Base-by-base conservation (phyloP, 2,329 filamentous ascomycete species). In the Cytospora mali region DNA sequence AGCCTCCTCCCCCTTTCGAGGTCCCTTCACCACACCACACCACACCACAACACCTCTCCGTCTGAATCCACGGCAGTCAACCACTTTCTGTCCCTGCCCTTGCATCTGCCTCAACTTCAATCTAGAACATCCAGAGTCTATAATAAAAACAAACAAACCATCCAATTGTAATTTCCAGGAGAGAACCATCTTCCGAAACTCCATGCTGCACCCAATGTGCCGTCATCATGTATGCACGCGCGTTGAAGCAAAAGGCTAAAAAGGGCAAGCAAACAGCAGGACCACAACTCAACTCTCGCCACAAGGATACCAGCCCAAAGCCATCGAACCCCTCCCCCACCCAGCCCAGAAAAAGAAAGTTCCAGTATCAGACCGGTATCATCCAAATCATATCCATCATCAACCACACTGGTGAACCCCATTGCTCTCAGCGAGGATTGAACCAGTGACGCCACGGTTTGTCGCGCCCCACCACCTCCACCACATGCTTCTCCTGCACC, bases 101-200 rank as follows among this genome's bases (percentile, higher is more conserved):
- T n/a, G n/a, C n/a, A n/a, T n/a, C n/a, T 23, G n/a, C 21, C 42
- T 13, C 9, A 21, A n/a, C 42, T 25, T 35, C 35, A 42, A 29
- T 60, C 58, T 60, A 60, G 50, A 52, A 48, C 48, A 39, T 25
- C 50, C 50, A 28, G n/a, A 16, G 35, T 60, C 58, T 54, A 60
- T 35, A 35, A 48, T 59, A 31, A 54, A 35, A 25, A 42, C 25
- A 33, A 21, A 23, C n/a, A n/a, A n/a, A n/a, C n/a, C n/a, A n/a
- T n/a, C 25, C 9, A 1, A 54, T 27, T 49, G 27, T 16, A 23
- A 48, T 27, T 29, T 33, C 58, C 35, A 18, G 35, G 53, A n/a
- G 35, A 48, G 21, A 29, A 23, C 16, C 28, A 28, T 54, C 28
- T 52, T 33, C 39, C 14, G 6, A 60, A 59, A 60, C 58, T 39